Evolutionary conservation across 192 early-diverging fungal genomes (phyloP).

Genomic region (Piromyces finnis): DNA sequence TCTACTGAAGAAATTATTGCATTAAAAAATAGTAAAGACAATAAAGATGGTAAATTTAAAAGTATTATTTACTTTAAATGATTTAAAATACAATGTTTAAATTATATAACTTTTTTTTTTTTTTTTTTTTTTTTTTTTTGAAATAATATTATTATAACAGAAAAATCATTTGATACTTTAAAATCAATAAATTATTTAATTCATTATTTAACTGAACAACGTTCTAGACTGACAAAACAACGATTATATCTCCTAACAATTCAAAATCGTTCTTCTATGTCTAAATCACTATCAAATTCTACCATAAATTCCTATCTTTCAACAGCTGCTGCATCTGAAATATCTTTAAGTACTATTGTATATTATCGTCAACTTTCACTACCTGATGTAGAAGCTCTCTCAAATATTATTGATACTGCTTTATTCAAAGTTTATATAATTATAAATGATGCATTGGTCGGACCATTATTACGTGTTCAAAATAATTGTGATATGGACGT

Average conservation of each 20-base stretch:
- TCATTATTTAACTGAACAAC: constrained; percentile 74
- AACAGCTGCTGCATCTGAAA: constrained; percentile 1
- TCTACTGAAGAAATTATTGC: constrained; percentile 1
- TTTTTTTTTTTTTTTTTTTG: too few species aligned
- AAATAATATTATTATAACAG: too few species aligned
- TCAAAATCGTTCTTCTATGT: constrained; percentile 4
- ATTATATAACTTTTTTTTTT: too few species aligned
- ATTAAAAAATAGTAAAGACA: neutral
- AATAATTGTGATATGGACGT: constrained; percentile 80
- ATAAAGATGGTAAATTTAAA: neutral
- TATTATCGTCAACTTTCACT: constrained; percentile 13
- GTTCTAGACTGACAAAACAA: constrained; percentile 48
- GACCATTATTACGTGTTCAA: constrained; percentile 71
- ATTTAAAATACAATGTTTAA: too few species aligned
- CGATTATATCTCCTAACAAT: constrained; percentile 4
- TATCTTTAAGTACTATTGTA: constrained; percentile 2
- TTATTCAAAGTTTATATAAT: constrained; percentile 78
- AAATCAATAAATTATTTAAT: constrained; percentile 49
- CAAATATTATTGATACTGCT: constrained; percentile 59
- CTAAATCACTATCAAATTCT: neutral
- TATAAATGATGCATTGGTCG: constrained; percentile 68
- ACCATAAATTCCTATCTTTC: neutral
- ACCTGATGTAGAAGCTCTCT: constrained; percentile 5
- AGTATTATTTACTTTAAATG: too few species aligned
- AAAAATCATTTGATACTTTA: constrained; percentile 6